Percentiles rank a stretch among this genome's conserved stretches.
Evolutionary conservation across 441 rosid genomes (phyloP).

Genomic region (Raphanus hybrid): DNA sequence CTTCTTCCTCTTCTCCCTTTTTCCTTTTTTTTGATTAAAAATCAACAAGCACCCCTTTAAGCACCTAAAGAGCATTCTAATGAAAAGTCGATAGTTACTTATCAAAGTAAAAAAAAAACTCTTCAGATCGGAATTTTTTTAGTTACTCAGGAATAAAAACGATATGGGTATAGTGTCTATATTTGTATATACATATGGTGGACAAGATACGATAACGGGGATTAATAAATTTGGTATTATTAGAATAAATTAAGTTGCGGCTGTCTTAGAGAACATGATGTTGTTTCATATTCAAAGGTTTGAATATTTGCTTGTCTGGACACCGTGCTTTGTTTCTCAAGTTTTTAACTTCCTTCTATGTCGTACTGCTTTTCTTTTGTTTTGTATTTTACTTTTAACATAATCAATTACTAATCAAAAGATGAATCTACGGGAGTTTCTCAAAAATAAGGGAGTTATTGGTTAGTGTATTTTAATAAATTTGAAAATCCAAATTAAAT

Average conservation of each 20-base stretch:
- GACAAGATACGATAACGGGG: conserved; percentile 41
- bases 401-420: conserved; percentile 1
- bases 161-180: conserved; percentile 25
- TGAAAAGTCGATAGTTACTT: not conserved
- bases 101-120: not conserved
- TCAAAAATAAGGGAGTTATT: too few species aligned
- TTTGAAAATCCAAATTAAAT: too few species aligned
- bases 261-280: conserved; percentile 44
- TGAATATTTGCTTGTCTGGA: conserved; percentile 44
- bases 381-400: not conserved
- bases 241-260: conserved; percentile 35
- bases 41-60: too few species aligned
- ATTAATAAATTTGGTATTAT: conserved; percentile 41
- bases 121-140: not conserved
- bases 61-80: too few species aligned
- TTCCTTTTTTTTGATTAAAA: too few species aligned
- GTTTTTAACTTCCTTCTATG: conserved; percentile 35
- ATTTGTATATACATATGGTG: conserved; percentile 10
- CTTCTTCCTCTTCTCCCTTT: too few species aligned
- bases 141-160: conserved; percentile 2
- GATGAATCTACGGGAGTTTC: not conserved
- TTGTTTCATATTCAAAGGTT: conserved; percentile 41
- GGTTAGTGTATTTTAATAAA: too few species aligned
- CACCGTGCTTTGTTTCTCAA: conserved; percentile 42
- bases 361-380: conserved; percentile 5